Percentiles rank a stretch among this genome's conserved stretches.
These are phyloP conservation scores for Naganishia randhawae DNA, from an alignment of 768 basidiomycete genomes.

Conservation along the genomic window DNA sequence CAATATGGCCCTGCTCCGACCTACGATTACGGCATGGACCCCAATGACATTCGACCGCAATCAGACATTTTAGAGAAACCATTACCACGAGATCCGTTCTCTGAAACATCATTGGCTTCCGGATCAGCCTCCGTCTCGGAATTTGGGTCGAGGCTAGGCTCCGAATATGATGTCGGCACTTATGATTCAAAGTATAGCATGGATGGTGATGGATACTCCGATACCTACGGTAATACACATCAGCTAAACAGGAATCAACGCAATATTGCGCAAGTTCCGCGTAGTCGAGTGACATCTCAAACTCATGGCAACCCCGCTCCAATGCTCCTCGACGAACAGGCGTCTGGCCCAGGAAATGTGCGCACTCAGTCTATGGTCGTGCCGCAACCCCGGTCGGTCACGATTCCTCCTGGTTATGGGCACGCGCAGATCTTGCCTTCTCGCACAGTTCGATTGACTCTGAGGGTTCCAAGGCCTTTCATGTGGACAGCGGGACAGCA, in stretches of 20 bases:
- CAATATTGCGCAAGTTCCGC: not conserved
- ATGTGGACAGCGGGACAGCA: slow-evolving; percentile 77
- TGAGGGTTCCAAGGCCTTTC: slow-evolving; percentile 59
- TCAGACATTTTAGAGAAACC: not conserved
- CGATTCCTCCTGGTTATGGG: slow-evolving; percentile 66
- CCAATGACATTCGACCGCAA: not conserved
- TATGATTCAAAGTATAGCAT: slow-evolving; percentile 22
- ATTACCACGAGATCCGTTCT: slow-evolving; percentile 20
- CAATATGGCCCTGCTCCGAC: slow-evolving; percentile 21
- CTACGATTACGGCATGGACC: slow-evolving; percentile 10
- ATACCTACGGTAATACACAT: not conserved
- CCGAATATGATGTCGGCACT: slow-evolving; percentile 23
- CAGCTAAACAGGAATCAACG: not conserved
- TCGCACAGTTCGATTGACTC: slow-evolving; percentile 64
- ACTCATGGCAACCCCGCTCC: not conserved
- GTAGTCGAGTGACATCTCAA: not conserved
- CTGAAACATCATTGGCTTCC: slow-evolving; percentile 14
- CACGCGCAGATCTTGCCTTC: slow-evolving; percentile 69
- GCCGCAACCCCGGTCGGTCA: slow-evolving; percentile 43
- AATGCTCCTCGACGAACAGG: not conserved
- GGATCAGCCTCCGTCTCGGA: slow-evolving; percentile 10
- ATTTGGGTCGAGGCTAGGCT: slow-evolving; percentile 8
- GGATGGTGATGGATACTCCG: slow-evolving; percentile 7
- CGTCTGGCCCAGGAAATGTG: not conserved
- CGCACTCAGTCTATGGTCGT: slow-evolving; percentile 21